Evolutionary conservation across 441 rosid species (phyloP).

Genomic region (Daphne laureola): DNA sequence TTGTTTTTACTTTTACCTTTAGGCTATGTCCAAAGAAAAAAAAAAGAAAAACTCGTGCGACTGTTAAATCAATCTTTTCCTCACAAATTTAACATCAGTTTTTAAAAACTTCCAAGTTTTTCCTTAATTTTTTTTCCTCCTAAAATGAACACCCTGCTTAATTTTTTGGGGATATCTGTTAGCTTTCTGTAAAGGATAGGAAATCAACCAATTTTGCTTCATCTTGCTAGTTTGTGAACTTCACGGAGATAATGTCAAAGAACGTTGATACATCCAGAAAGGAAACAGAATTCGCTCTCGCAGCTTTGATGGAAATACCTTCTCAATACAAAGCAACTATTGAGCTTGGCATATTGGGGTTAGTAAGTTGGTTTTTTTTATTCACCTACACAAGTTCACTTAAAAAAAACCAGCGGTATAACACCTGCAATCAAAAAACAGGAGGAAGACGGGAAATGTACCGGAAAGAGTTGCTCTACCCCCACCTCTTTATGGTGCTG

Average conservation of each 20-base stretch:
- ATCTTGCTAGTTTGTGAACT: constrained; percentile 73
- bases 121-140: too few species aligned
- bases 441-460: constrained; percentile 36
- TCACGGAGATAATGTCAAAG: constrained; percentile 82
- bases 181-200: neutral
- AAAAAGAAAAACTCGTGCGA: too few species aligned
- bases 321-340: constrained; percentile 85
- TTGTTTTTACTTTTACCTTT: too few species aligned
- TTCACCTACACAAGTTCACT: neutral
- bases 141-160: too few species aligned
- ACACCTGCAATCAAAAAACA: constrained; percentile 16
- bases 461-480: constrained; percentile 68
- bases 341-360: constrained; percentile 83
- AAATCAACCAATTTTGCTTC: constrained; percentile 3
- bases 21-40: too few species aligned
- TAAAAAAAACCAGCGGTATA: neutral
- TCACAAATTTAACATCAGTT: too few species aligned
- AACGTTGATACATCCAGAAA: constrained; percentile 40
- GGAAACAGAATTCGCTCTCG: constrained; percentile 82
- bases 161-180: too few species aligned
- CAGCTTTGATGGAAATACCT: constrained; percentile 94
- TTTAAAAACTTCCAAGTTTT: neutral
- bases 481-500: constrained; percentile 52
- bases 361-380: constrained; percentile 10
- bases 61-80: too few species aligned